phyloP scores from a whole-genome alignment of 2,329 filamentous ascomycete genomes.

The Pezicula rhizophila region DNA sequence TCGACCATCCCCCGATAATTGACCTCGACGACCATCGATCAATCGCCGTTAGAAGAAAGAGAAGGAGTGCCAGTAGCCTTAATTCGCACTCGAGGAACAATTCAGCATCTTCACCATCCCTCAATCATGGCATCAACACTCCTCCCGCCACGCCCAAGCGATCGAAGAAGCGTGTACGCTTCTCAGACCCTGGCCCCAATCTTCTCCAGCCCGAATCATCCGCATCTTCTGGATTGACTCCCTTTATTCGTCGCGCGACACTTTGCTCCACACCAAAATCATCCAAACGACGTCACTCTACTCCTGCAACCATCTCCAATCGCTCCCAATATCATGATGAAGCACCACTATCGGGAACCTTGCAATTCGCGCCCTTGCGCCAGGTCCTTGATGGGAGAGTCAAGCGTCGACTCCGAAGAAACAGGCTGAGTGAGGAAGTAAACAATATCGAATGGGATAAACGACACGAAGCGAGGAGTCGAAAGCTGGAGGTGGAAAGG shows the following conservation, averaged over 20 bases:
- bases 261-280: conserved; percentile 29
- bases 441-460: conserved; percentile 45
- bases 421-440: conserved; percentile 52
- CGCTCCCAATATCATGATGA: conserved; percentile 14
- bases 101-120: conserved; percentile 11
- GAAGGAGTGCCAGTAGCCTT: conserved; percentile 34
- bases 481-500: conserved; percentile 41
- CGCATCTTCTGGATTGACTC: conserved; percentile 48
- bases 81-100: conserved; percentile 10
- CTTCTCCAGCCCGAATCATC: conserved; percentile 15
- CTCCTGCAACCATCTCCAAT: conserved; percentile 27
- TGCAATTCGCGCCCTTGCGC: conserved; percentile 43
- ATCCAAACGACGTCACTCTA: conserved; percentile 41
- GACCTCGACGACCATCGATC: conserved; percentile 38
- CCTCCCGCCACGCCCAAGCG: conserved; percentile 23
- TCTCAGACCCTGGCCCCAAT: conserved; percentile 49
- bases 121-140: conserved; percentile 18
- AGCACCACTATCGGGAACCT: conserved; percentile 29
- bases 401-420: conserved; percentile 50
- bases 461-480: conserved; percentile 31
- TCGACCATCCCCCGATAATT: conserved; percentile 21
- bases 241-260: conserved; percentile 48
- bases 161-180: conserved; percentile 46
- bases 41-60: conserved; percentile 48
- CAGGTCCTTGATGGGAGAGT: conserved; percentile 52